Evolutionary conservation across 768 basidiomycete genomes (phyloP), one percentile per base, ranked within the genome.

Genomic region (Kockovaella imperatae): DNA sequence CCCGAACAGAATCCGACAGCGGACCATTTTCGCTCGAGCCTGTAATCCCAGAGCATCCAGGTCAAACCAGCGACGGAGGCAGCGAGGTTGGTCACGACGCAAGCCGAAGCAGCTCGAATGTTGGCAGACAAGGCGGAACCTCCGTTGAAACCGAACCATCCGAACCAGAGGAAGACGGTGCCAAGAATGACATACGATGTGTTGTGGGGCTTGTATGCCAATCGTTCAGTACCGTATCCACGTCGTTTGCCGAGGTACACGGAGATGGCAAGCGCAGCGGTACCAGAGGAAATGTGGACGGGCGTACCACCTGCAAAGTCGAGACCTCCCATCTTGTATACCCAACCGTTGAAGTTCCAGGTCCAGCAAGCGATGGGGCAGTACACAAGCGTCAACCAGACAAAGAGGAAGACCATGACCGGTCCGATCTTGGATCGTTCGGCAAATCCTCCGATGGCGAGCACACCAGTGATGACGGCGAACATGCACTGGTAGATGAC

Each of bases 1-100:
- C 89, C 89, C 1, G 80, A 87, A 72, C 90, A 93, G 70, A 95
- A 84, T 25, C 87, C 87, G 57, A 93, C 87, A 79, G 88, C 88
- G 26, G 79, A 86, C 77, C 80, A 88, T 69, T 86, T 85, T 45
- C 80, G 75, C 68, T 87, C 85, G 47, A 84, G 74, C 28, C 86
- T 75, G 67, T 77, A 89, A 73, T 89, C 87, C 47, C 86, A 75
- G 28, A 69, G 41, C 62, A 69, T 86, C 87, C 88, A 90, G 29
- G 83, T 80, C 52, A 87, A 76, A 17, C 85, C 88, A 26, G 80
- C 86, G 53, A 85, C 64, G 3, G 73, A 81, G 2, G 86, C 83
- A 30, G 86, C 84, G 13, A 89, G 73, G 83, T 88, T 89, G 32
- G 86, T 84, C 71, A 90, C 90, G 81, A 87, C 84, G 47, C 84